These are phyloP conservation scores for Clarireedia hainanense DNA, from an alignment of 2,329 filamentous ascomycete species.

Conservation along the genomic window DNA sequence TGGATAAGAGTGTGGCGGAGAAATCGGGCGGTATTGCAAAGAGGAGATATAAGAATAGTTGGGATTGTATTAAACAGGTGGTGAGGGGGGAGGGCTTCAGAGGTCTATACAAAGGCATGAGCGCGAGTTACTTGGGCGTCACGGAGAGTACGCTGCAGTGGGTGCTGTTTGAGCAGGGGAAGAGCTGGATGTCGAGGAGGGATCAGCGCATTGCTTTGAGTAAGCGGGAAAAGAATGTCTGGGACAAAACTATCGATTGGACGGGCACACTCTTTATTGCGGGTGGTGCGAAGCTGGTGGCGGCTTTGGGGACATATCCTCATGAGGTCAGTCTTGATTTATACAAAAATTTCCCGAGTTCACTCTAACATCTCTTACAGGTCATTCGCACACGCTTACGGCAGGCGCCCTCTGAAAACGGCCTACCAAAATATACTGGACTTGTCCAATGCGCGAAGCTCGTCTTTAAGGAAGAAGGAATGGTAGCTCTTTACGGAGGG, in stretches of 20 bases:
- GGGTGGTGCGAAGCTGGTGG: constrained; percentile 77
- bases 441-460: constrained; percentile 81
- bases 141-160: constrained; percentile 87
- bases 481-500: constrained; percentile 80
- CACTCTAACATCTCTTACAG: constrained; percentile 31
- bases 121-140: constrained; percentile 84
- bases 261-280: constrained; percentile 72
- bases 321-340: constrained; percentile 59
- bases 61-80: constrained; percentile 80
- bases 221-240: constrained; percentile 56
- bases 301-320: constrained; percentile 79
- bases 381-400: constrained; percentile 77
- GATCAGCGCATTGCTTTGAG: constrained; percentile 49
- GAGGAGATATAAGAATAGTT: constrained; percentile 76
- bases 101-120: constrained; percentile 84
- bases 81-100: constrained; percentile 70
- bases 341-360: not conserved
- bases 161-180: constrained; percentile 92
- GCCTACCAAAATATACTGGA: constrained; percentile 77
- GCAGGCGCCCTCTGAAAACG: constrained; percentile 68
- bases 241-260: constrained; percentile 71
- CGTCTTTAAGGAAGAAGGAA: constrained; percentile 81
- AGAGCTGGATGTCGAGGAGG: constrained; percentile 59
- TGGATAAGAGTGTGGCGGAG: constrained; percentile 76
- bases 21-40: constrained; percentile 42